Base-by-base conservation (phyloP, 768 basidiomycete species). In the Mycena alexandri region DNA sequence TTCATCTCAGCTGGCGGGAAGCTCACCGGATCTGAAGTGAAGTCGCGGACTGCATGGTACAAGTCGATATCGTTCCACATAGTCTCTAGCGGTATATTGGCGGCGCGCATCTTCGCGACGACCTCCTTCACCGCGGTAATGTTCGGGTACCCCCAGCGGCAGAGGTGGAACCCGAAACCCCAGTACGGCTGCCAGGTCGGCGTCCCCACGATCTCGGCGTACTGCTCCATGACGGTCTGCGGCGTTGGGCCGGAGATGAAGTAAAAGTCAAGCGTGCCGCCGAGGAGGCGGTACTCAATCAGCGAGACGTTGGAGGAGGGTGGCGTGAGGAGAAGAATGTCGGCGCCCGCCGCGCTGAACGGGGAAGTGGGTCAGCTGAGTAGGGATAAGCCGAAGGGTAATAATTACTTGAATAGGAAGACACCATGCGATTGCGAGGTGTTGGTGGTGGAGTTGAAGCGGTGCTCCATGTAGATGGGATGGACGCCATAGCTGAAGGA, bases 11-110 rank as follows among this genome's bases (percentile, higher is more conserved):
- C 82, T 17, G 74, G 78, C 7, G 90, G 87, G 80, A 87, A 93
- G 48, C 80, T 84, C 33, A 87, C 84, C 14, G 90, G 90, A 73
- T 92, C 90, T 9, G 84, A 77, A 6, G 91, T 93, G 69, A 92
- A 91, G 76, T 90, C 91, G 17, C 91, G 83, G 41, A 84, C 80
- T 29, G 89, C 86, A 70, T 91, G 87, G 70, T 91, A 92, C 58
- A 92, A 68, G 77, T 93, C 91, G 66, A 93, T 90, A 70, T 92
- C 91, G 72, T 90, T 92, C 91, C 91, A 93, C 84, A 91, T 91
- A 48, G 88, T 90, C 90, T 95, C 93, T 7, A 94, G 82, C n/a
- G 93, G 93, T 65, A 95, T 87, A 57, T 87, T 82, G 0, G 91
- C 91, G 22, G 83, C 86, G 19, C 88, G 83, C 92, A 83, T 84